Base-by-base conservation (phyloP, 768 basidiomycete species). In the Pisolithus sp. region DNA sequence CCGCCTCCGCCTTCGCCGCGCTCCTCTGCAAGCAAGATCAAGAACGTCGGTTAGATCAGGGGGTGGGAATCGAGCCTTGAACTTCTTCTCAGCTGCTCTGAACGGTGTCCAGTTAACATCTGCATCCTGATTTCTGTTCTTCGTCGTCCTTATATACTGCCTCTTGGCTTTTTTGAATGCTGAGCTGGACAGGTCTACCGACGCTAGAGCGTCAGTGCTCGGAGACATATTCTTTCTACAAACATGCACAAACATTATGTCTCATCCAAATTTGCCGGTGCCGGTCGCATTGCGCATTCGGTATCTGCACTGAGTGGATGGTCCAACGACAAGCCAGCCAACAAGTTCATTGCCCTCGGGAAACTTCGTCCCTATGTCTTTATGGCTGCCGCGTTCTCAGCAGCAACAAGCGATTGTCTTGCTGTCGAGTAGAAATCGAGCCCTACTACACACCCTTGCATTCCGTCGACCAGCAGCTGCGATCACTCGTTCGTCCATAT, bases 11-110 rank as follows among this genome's bases (percentile, higher is more conserved):
- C 24, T 39, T n/a, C 24, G 68, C 61, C 13, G 50, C 58, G 43
- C 13, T 31, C 18, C 46, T 10, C 57, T 59, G 81, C 63, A 2
- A n/a, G 80, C 78, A 38, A 87, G 72, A 67, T 93, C 89, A 4
- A 93, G 74, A 17, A 87, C 85, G 39, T 68, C 65, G 23, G 76
- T 76, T 7, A 92, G 74, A 69, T 89, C 82, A 3, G 84, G 88
- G 0, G 85, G 88, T 4, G 88, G 88, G 61, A 87, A 90, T 28
- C 78, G 76, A 0, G 85, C 75, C 67, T 91, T 93, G 76, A 79
- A 93, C 40, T 72, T 77, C 68, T 93, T 93, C 68, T 93, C 90
- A 23, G 82, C 82, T 0, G 76, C 76, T 61, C 90, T 75, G 64
- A 92, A 92, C 0, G 85, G 76, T 0, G 89, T 81, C 86, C 86